Conservation (phyloP, 2,329 filamentous ascomycete species). For the Coniochaeta ligniaria region DNA sequence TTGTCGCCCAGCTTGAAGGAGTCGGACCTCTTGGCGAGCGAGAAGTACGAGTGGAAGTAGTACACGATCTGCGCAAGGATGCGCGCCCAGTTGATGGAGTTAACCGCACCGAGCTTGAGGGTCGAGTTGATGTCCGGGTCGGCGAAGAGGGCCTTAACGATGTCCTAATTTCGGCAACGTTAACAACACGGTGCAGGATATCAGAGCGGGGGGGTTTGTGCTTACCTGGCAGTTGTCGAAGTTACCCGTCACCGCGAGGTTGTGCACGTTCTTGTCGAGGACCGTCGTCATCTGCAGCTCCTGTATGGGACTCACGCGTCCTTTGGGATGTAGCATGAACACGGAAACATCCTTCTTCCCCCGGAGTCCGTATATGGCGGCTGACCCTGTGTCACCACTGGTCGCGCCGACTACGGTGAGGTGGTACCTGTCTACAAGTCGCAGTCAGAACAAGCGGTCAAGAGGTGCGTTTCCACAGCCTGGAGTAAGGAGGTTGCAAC, state of each 20-base stretch:
- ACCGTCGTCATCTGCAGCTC: conserved; percentile 97
- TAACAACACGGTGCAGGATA: background rate
- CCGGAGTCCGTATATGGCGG: conserved; percentile 88
- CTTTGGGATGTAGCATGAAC: conserved; percentile 90
- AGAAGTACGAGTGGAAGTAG: conserved; percentile 94
- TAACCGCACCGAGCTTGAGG: conserved; percentile 84
- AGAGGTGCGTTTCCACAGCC: background rate
- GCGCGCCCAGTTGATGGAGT: conserved; percentile 93
- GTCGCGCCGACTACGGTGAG: conserved; percentile 83
- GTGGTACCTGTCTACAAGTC: conserved; percentile 57
- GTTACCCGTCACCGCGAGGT: conserved; percentile 79
- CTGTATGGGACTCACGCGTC: conserved; percentile 84
- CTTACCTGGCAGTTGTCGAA: conserved; percentile 89
- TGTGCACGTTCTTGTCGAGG: conserved; percentile 85
- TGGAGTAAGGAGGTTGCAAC: background rate
- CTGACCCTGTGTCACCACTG: conserved; percentile 80
- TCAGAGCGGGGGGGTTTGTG: background rate
- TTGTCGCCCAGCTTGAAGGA: conserved; percentile 58
- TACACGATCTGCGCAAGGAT: conserved; percentile 96
- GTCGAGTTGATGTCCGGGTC: conserved; percentile 77
- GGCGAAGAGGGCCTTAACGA: conserved; percentile 86
- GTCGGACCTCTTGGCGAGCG: conserved; percentile 55
- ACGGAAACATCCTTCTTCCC: conserved; percentile 97
- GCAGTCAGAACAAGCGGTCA: conserved; percentile 13
- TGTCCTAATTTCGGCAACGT: conserved; percentile 48